Evolutionary conservation across 208 protist genomes (phyloP).

Genomic region (Leishmania major): DNA sequence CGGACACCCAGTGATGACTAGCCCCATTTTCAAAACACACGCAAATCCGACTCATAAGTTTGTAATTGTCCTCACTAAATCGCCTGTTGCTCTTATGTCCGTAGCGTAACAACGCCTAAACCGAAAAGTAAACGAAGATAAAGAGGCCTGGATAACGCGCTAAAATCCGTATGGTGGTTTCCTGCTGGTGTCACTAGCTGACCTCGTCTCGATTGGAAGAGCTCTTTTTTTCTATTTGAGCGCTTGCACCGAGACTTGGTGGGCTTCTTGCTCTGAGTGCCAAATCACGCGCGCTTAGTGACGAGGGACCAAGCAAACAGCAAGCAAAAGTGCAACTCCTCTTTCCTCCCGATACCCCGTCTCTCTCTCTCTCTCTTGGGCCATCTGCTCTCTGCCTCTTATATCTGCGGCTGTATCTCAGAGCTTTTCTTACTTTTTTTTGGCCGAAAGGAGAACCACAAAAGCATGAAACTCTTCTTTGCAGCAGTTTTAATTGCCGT

Average conservation of each 20-base stretch:
- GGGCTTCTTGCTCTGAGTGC: not conserved
- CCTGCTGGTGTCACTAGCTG: not conserved
- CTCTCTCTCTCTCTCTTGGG: not conserved
- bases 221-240: slow-evolving; percentile 16
- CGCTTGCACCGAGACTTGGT: too few species aligned
- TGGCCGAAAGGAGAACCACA: not conserved
- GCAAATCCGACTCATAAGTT: not conserved
- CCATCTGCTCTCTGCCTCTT: not conserved
- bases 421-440: not conserved
- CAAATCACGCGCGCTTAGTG: not conserved
- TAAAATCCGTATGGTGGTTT: not conserved
- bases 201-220: not conserved
- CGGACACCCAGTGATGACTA: slow-evolving; percentile 32
- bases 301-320: not conserved
- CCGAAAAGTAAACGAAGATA: slow-evolving; percentile 1
- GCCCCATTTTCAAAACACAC: slow-evolving; percentile 11
- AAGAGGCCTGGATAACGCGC: not conserved
- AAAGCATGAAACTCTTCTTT: slow-evolving; percentile 14
- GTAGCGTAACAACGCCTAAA: slow-evolving; percentile 12
- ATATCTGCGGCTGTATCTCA: not conserved
- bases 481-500: slow-evolving; percentile 14
- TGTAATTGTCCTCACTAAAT: not conserved
- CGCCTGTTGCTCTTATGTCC: not conserved
- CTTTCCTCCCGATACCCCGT: not conserved
- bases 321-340: not conserved